A percentile compares a stretch with the other conserved stretches of the same genome.
Evolutionary conservation across 768 basidiomycete species (phyloP).

Genomic region (Brasilioporus rufonigricans): DNA sequence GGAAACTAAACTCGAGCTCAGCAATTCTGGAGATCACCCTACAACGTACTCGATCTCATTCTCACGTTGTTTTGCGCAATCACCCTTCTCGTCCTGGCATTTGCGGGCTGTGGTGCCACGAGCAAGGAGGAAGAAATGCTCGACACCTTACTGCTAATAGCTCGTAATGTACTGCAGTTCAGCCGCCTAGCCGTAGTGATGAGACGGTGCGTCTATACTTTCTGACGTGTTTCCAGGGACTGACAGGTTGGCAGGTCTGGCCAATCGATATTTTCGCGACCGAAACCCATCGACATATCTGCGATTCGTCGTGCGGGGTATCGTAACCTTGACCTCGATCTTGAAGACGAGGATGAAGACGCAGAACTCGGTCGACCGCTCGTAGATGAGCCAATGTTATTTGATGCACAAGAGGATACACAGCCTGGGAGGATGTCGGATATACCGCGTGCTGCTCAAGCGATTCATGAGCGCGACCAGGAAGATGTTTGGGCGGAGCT

Average conservation of each 20-base stretch:
- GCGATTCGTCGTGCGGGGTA: slow-evolving; percentile 64
- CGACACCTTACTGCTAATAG: slow-evolving; percentile 89
- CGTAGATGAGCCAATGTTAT: slow-evolving; percentile 58
- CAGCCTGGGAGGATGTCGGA: slow-evolving; percentile 38
- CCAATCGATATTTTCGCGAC: slow-evolving; percentile 83
- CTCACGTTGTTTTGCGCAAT: slow-evolving; percentile 87
- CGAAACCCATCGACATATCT: slow-evolving; percentile 83
- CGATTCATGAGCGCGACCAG: slow-evolving; percentile 52
- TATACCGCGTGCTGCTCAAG: slow-evolving; percentile 62
- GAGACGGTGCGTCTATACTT: slow-evolving; percentile 68
- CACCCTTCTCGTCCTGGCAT: slow-evolving; percentile 84
- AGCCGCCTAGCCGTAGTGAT: slow-evolving; percentile 89
- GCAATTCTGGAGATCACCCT: slow-evolving; percentile 97
- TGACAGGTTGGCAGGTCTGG: slow-evolving; percentile 57
- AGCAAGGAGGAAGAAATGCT: slow-evolving; percentile 94
- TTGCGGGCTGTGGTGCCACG: slow-evolving; percentile 77
- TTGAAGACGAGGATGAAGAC: slow-evolving; percentile 61
- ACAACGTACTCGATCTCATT: slow-evolving; percentile 86
- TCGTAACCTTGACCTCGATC: slow-evolving; percentile 63
- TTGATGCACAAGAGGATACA: slow-evolving; percentile 51
- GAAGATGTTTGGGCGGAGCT: slow-evolving; percentile 74
- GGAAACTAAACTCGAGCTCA: slow-evolving; percentile 30
- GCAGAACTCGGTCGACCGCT: slow-evolving; percentile 55
- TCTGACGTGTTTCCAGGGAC: not conserved
- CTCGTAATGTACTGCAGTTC: slow-evolving; percentile 91